Conservation (phyloP, 2,329 filamentous ascomycete genomes). For the Delphinella strobiligena region DNA sequence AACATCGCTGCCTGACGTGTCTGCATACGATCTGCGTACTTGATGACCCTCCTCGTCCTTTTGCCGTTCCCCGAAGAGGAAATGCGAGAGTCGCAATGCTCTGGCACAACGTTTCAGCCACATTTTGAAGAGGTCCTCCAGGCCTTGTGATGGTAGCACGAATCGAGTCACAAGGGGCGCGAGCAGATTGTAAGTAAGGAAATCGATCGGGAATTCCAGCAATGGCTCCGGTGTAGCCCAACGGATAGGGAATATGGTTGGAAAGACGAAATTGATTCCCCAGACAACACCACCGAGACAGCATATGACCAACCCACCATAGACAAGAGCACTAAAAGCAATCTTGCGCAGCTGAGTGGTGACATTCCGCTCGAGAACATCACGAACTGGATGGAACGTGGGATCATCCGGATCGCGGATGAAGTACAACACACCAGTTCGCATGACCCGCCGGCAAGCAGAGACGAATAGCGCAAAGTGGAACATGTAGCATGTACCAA, state of each 20-base stretch:
- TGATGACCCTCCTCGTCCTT: constrained; percentile 70
- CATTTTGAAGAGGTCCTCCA: constrained; percentile 84
- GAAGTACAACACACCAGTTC: constrained; percentile 90
- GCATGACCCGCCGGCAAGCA: constrained; percentile 97
- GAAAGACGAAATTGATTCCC: constrained; percentile 60
- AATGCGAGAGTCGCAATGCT: constrained; percentile 70
- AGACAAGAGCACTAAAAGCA: constrained; percentile 87
- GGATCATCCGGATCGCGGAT: constrained; percentile 97
- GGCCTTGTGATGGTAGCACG: constrained; percentile 71
- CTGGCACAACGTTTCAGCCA: constrained; percentile 88
- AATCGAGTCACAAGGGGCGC: constrained; percentile 78
- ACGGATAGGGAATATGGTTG: constrained; percentile 72
- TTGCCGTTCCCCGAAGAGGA: constrained; percentile 76
- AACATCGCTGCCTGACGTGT: constrained; percentile 6
- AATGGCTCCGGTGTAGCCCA: constrained; percentile 90
- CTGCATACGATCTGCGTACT: constrained; percentile 18
- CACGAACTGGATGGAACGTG: constrained; percentile 92
- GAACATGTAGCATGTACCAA: constrained; percentile 99
- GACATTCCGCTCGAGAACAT: constrained; percentile 87
- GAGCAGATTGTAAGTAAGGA: constrained; percentile 93
- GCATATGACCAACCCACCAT: constrained; percentile 81
- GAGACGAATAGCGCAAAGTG: constrained; percentile 97
- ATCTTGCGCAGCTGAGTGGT: constrained; percentile 93
- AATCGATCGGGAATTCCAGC: constrained; percentile 84
- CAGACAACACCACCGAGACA: constrained; percentile 94